Evolutionary conservation across 176 grass and related monocot species (phyloP), one percentile per base, ranked within the genome.

Genomic region (Triticum dicoccoides): DNA sequence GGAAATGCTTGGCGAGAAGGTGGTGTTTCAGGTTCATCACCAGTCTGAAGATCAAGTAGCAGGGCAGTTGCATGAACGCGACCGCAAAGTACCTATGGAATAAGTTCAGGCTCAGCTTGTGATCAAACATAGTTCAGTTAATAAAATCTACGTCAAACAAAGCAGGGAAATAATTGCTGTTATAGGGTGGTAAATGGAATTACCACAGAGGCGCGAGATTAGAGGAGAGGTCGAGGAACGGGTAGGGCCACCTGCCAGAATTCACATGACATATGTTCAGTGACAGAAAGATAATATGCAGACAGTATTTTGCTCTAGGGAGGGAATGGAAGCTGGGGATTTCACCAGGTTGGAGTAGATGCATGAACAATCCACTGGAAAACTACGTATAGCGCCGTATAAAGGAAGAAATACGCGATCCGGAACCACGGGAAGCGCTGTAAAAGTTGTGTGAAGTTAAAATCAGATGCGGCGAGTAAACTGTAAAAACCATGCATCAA

Each of bases 341-440:
- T 14, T 56, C 92, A 98, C 96, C 96, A 95, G 12, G 62, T 89
- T 75, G 80, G 77, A 73, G 86, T 72, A 7, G 71, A 87, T 56
- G 93, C 93, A 89, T 98, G 96, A 4, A 98, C 85, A 32, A 90
- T 79, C 96, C 96, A 98, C 18, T 98, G 93, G 21, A 98, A 95
- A 80, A 98, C 85, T 18, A 98, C 91, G 24, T 93, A 98, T 1
- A 66, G 23, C 0, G 91, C 89, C 1, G 95, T 98, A 86, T 86
- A 98, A 1, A 98, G 80, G 70, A 98, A 88, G 86, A 98, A 98
- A 69, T 98, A 98, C 0, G 89, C 82, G n/a, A 98, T 86, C 0
- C 95, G 87, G 80, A 98, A 98, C 95, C 95, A 98, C 1, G 95
- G 95, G 56, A 98, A 98, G 24, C 78, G 25, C 95, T 98, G 85